Percentiles rank a stretch among this genome's conserved stretches.
Evolutionary conservation across 129 eudicot genomes (phyloP).

Genomic region (Tagetes patula): DNA sequence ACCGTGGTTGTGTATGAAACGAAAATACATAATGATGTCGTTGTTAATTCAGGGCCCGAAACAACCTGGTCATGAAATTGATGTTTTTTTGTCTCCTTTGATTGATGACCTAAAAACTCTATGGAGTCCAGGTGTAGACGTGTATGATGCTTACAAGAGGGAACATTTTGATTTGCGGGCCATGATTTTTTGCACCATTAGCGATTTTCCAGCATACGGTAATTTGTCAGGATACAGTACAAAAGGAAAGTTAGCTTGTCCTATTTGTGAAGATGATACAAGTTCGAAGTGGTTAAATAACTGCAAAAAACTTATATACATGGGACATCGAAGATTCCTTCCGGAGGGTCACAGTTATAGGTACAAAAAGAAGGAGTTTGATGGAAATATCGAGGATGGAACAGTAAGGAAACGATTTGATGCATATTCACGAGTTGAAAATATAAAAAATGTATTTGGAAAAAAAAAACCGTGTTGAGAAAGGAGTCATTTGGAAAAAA

Average conservation of each 20-base stretch:
- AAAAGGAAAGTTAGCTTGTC: neutral
- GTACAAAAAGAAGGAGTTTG: neutral
- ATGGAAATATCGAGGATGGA: neutral
- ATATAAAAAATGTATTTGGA: neutral
- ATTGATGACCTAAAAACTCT: neutral
- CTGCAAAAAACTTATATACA: neutral
- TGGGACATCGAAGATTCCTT: neutral
- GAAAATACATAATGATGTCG: neutral
- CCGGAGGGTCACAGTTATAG: neutral
- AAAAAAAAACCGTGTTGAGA: neutral
- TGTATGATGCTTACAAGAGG: neutral
- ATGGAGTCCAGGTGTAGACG: constrained; percentile 1
- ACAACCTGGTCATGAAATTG: constrained; percentile 1
- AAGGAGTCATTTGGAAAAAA: constrained; percentile 1
- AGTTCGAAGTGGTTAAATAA: neutral
- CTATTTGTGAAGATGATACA: neutral
- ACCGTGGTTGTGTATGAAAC: neutral
- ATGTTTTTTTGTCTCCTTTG: neutral
- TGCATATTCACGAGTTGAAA: neutral
- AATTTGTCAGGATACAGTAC: constrained; percentile 6
- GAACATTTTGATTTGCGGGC: neutral
- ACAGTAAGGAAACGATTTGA: neutral
- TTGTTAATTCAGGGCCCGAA: neutral
- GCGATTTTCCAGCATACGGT: neutral
- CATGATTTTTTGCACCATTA: constrained; percentile 5